A percentile compares a stretch with the other conserved stretches of the same genome.
Conservation (phyloP, 768 basidiomycete species). For the Podaxis sp. region DNA sequence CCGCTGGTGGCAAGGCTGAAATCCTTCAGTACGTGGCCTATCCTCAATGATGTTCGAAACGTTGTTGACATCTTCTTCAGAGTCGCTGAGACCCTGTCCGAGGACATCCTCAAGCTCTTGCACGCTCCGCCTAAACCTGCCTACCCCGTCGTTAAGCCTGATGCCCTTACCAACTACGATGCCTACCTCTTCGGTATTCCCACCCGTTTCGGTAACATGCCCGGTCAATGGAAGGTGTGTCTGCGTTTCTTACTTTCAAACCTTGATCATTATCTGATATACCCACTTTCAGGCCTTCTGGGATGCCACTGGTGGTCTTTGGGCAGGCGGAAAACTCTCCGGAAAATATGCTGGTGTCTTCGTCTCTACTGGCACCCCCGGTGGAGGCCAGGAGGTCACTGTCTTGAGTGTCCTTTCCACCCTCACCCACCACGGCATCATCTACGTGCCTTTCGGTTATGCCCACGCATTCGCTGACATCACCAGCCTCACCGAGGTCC, state of each 20-base stretch:
- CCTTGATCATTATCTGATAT: background rate
- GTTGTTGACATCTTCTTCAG: conserved; percentile 32
- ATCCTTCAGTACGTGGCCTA: conserved; percentile 52
- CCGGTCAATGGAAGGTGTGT: conserved; percentile 52
- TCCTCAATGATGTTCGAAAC: background rate
- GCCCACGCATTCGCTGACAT: conserved; percentile 42
- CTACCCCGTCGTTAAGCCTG: conserved; percentile 57
- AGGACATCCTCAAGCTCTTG: conserved; percentile 60
- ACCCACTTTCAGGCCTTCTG: conserved; percentile 56
- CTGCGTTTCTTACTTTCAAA: background rate
- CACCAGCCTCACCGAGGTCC: conserved; percentile 43
- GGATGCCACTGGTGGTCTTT: conserved; percentile 71
- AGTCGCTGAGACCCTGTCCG: conserved; percentile 74
- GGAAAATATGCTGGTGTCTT: conserved; percentile 81
- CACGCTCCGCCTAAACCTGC: conserved; percentile 57
- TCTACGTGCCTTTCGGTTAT: conserved; percentile 75
- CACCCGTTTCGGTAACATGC: conserved; percentile 75
- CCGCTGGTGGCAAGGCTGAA: conserved; percentile 47
- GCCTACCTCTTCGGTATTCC: conserved; percentile 70
- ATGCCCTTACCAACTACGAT: conserved; percentile 53
- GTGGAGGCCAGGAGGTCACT: conserved; percentile 80
- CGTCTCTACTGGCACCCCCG: conserved; percentile 68
- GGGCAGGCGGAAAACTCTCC: conserved; percentile 55
- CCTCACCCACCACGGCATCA: conserved; percentile 70
- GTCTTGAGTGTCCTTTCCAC: conserved; percentile 52